These are phyloP conservation scores for Ballota nigra DNA, from an alignment of 257 asterid genomes.

Conservation along the genomic window DNA sequence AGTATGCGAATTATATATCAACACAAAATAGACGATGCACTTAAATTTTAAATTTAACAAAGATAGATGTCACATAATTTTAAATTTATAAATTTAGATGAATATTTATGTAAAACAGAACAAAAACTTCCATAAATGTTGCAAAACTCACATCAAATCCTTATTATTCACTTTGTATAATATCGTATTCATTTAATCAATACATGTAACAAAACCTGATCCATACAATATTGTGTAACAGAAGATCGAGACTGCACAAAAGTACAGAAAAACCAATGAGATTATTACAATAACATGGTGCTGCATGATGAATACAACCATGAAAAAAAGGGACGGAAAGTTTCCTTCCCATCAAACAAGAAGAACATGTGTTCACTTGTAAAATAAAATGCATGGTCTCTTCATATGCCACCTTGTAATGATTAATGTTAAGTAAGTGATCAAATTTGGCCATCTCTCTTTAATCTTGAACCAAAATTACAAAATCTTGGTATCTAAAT, in stretches of 20 bases:
- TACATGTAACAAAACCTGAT: no score
- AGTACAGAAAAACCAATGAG: slow-evolving; percentile 32
- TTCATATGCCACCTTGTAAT: slow-evolving; percentile 14
- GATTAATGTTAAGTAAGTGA: not conserved
- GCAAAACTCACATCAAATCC: not conserved
- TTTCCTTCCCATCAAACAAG: slow-evolving; percentile 35
- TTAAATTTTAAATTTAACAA: no score
- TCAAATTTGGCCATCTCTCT: slow-evolving; percentile 17
- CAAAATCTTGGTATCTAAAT: slow-evolving; percentile 40
- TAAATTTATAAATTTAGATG: not conserved
- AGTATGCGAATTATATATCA: no score
- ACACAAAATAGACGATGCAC: no score
- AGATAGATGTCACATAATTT: no score
- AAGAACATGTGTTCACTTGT: slow-evolving; percentile 23
- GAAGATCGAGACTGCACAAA: slow-evolving; percentile 5
- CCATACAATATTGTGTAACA: no score
- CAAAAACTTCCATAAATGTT: not conserved
- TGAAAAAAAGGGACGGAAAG: slow-evolving; percentile 45
- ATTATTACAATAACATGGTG: slow-evolving; percentile 43
- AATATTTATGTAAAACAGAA: not conserved
- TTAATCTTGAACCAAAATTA: slow-evolving; percentile 9
- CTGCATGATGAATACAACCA: slow-evolving; percentile 43
- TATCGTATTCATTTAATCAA: not conserved
- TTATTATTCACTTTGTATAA: not conserved
- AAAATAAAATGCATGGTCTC: slow-evolving; percentile 23